Evolutionary conservation across 176 grass and related monocot species (phyloP).

Genomic region (Oryza brachyantha): DNA sequence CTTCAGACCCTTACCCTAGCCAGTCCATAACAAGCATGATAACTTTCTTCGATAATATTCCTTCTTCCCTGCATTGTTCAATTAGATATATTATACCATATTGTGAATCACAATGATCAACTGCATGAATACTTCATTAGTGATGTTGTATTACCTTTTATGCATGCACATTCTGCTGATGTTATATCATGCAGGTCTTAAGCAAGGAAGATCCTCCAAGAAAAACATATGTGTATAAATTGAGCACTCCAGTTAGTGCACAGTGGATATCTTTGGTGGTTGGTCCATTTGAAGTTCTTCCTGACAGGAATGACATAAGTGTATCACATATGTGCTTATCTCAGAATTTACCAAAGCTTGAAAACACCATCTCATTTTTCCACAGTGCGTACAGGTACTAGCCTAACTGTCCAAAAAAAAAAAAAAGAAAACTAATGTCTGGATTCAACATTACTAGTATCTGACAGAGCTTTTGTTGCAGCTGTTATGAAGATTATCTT

Average conservation of each 20-base stretch:
- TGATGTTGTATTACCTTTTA: slow-evolving; percentile 24
- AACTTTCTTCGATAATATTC: not conserved
- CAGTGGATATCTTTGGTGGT: slow-evolving; percentile 94
- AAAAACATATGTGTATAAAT: slow-evolving; percentile 93
- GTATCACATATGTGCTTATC: slow-evolving; percentile 86
- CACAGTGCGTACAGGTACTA: slow-evolving; percentile 82
- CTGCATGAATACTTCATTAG: not conserved
- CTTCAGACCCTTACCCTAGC: too few relatives aligned
- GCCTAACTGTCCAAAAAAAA: not conserved
- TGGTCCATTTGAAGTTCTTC: slow-evolving; percentile 88
- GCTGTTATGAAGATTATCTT: slow-evolving; percentile 94
- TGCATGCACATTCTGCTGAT: slow-evolving; percentile 23
- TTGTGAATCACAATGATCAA: not conserved
- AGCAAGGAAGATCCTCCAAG: slow-evolving; percentile 87
- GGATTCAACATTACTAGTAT: slow-evolving; percentile 17
- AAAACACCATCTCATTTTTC: slow-evolving; percentile 86
- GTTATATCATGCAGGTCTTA: slow-evolving; percentile 61
- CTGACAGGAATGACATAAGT: slow-evolving; percentile 61
- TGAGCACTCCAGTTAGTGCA: slow-evolving; percentile 85
- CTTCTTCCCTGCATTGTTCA: not conserved
- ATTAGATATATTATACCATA: not conserved
- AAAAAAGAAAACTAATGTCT: not conserved
- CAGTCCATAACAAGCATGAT: not conserved
- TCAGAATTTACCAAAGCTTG: slow-evolving; percentile 68
- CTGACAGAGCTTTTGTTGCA: slow-evolving; percentile 38